Percentiles rank a stretch among this genome's conserved stretches.
Conservation (phyloP, 2,329 filamentous ascomycete species). For the Trichophyton rubrum region DNA sequence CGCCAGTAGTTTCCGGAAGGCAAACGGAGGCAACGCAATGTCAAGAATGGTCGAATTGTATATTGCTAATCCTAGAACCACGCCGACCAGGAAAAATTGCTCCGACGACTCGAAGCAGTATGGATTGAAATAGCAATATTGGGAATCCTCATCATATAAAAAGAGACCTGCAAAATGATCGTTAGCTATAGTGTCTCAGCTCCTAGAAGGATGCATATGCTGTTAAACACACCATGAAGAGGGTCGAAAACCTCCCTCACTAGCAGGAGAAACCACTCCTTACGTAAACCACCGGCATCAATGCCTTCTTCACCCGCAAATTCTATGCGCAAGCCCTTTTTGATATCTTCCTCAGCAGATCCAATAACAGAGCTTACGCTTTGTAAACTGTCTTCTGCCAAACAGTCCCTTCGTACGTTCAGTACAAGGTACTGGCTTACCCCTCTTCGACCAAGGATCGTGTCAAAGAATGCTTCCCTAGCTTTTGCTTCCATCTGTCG, state of each 20-base stretch:
- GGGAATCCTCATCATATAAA: slow-evolving; percentile 78
- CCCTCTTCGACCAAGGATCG: slow-evolving; percentile 61
- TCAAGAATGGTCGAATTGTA: slow-evolving; percentile 93
- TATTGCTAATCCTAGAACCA: slow-evolving; percentile 76
- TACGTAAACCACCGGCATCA: slow-evolving; percentile 76
- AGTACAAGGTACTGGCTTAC: slow-evolving; percentile 68
- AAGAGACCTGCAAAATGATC: slow-evolving; percentile 57
- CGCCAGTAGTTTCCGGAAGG: slow-evolving; percentile 74
- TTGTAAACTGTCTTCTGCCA: slow-evolving; percentile 77
- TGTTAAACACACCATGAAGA: slow-evolving; percentile 53
- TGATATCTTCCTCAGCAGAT: slow-evolving; percentile 69
- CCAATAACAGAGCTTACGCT: slow-evolving; percentile 76
- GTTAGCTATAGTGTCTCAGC: neutral
- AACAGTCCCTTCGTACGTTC: slow-evolving; percentile 66
- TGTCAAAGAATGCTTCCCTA: slow-evolving; percentile 80
- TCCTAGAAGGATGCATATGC: slow-evolving; percentile 20
- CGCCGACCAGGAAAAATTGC: slow-evolving; percentile 81
- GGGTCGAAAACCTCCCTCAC: slow-evolving; percentile 85
- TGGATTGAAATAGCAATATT: slow-evolving; percentile 87
- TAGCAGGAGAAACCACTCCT: slow-evolving; percentile 88
- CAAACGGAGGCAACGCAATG: slow-evolving; percentile 74
- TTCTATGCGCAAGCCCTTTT: slow-evolving; percentile 75
- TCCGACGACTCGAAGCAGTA: slow-evolving; percentile 81
- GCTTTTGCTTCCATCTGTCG: slow-evolving; percentile 84
- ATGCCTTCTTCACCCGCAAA: slow-evolving; percentile 84